phyloP scores from a whole-genome alignment of 192 early-diverging fungal genomes.

The Mortierella antarctica region DNA sequence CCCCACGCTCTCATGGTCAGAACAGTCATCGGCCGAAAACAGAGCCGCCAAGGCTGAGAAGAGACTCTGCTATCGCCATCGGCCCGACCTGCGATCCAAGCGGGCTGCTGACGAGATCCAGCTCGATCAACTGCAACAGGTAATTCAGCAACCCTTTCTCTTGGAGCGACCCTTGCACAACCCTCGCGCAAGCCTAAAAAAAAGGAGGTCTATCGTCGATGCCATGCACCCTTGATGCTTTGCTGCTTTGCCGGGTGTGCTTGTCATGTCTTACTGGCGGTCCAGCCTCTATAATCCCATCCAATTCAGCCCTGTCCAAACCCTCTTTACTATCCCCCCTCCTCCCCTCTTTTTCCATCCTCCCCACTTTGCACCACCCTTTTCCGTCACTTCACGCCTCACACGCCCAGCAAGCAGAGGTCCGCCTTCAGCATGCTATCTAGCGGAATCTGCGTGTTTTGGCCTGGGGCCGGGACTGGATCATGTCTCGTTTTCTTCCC shows the following conservation, averaged over 20 bases:
- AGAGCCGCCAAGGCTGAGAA: conserved; percentile 49
- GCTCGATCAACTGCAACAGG: conserved; percentile 61
- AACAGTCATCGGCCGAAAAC: conserved; percentile 42
- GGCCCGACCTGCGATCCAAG: conserved; percentile 64
- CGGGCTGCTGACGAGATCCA: conserved; percentile 61
- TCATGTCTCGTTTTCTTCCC: too few relatives aligned
- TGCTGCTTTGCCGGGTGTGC: neutral
- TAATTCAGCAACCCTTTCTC: conserved; percentile 16
- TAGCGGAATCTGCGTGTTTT: too few relatives aligned
- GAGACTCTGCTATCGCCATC: conserved; percentile 65
- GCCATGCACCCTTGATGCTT: neutral
- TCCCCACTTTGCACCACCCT: neutral
- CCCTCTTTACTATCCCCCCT: neutral
- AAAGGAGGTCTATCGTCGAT: neutral
- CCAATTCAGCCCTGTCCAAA: neutral
- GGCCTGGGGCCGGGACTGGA: too few relatives aligned
- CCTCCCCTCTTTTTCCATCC: neutral
- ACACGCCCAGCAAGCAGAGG: too few relatives aligned
- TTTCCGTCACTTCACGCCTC: neutral
- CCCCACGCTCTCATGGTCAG: conserved; percentile 42
- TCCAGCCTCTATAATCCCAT: neutral
- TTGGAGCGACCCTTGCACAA: too few relatives aligned
- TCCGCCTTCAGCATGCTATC: too few relatives aligned
- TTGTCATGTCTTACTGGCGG: too few relatives aligned
- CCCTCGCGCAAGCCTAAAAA: neutral